Conservation (phyloP, 805 yeast species). For the Zygoascus tannicola region DNA sequence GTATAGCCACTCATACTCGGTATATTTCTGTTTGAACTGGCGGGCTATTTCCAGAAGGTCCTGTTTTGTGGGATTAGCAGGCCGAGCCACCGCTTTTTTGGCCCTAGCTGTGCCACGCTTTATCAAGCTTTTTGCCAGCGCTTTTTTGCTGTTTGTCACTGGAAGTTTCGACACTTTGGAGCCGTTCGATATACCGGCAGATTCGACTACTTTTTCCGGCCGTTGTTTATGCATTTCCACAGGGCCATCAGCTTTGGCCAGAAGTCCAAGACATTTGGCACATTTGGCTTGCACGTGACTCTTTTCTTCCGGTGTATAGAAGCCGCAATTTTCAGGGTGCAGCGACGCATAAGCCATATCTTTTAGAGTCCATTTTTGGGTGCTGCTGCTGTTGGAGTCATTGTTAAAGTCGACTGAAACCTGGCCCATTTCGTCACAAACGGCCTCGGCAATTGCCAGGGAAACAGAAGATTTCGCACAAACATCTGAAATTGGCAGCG, state of each 20-base stretch:
- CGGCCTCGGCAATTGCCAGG: neutral
- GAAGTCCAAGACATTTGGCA: neutral
- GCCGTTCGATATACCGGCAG: neutral
- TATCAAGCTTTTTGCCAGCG: neutral
- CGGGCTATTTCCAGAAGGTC: conserved; percentile 37
- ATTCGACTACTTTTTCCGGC: neutral
- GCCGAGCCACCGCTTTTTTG: neutral
- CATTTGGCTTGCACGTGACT: neutral
- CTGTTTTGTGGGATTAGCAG: too few species aligned
- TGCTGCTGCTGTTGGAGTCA: neutral
- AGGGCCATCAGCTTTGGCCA: neutral
- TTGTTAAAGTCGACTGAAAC: neutral
- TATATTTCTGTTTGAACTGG: conserved; percentile 39
- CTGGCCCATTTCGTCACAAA: neutral
- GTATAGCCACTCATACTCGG: conserved; percentile 43
- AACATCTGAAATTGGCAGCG: neutral
- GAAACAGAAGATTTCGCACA: neutral
- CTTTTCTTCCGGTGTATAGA: neutral
- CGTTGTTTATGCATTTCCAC: too few species aligned
- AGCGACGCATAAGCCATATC: neutral
- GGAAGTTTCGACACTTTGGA: neutral
- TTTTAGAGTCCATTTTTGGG: neutral
- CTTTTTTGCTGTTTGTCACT: neutral
- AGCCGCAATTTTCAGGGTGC: neutral
- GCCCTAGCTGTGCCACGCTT: too few species aligned